Conservation (phyloP, 2,329 filamentous ascomycete species). For the Delphinella strobiligena region DNA sequence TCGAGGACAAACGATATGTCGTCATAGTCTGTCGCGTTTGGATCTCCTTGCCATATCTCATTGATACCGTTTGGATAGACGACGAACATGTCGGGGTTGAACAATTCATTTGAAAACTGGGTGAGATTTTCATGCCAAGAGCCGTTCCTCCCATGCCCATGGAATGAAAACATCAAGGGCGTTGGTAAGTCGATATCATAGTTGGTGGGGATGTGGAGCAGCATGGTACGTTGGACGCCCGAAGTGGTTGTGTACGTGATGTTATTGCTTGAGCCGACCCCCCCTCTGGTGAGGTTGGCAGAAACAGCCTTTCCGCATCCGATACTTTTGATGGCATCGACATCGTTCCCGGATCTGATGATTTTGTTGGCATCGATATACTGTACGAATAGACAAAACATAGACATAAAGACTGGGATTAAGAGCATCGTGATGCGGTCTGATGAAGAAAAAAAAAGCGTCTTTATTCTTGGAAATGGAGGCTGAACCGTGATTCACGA, state of each 20-base stretch:
- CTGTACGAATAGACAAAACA: too few relatives aligned
- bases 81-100: constrained; percentile 32
- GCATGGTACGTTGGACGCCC: constrained; percentile 20
- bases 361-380: too few relatives aligned
- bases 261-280: constrained; percentile 12
- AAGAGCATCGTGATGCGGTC: too few relatives aligned
- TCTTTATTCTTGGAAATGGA: too few relatives aligned
- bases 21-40: constrained; percentile 25
- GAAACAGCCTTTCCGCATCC: constrained; percentile 14
- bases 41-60: constrained; percentile 31
- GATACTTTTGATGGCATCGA: neutral
- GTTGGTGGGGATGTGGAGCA: constrained; percentile 26
- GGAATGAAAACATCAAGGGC: constrained; percentile 37
- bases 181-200: constrained; percentile 27
- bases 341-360: too few relatives aligned
- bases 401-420: too few relatives aligned
- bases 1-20: constrained; percentile 33
- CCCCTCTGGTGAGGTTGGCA: constrained; percentile 12
- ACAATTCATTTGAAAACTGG: constrained; percentile 32
- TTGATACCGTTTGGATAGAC: constrained; percentile 32
- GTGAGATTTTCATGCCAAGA: constrained; percentile 29
- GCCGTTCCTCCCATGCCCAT: constrained; percentile 29
- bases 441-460: too few relatives aligned
- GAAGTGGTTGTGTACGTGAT: constrained; percentile 12
- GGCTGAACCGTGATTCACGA: too few relatives aligned